A percentile compares a stretch with the other conserved stretches of the same genome.
phyloP scores from a whole-genome alignment of 306 rosid genomes.

The Lotus japonicus region DNA sequence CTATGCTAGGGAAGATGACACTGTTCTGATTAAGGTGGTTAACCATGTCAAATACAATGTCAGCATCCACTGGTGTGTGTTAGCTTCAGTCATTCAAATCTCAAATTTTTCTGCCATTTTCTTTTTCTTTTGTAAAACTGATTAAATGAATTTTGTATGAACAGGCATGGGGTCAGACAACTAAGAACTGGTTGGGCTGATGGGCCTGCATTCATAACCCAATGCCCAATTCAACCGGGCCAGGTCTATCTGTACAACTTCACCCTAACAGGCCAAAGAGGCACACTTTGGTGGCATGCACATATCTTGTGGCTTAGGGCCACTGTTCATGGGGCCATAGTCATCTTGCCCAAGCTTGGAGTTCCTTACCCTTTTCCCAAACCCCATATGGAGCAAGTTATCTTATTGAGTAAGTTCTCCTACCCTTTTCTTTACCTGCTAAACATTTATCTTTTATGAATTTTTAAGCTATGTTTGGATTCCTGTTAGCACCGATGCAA shows the following conservation, averaged over 20 bases:
- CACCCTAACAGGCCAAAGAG: conserved; percentile 86
- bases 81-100: too few relatives aligned
- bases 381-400: conserved; percentile 56
- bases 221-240: conserved; percentile 80
- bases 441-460: neutral
- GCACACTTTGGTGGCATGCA: conserved; percentile 89
- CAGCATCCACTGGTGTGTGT: conserved; percentile 72
- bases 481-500: too few relatives aligned
- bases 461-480: neutral
- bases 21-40: conserved; percentile 37
- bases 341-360: conserved; percentile 74
- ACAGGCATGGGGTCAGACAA: conserved; percentile 82
- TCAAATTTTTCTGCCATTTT: too few relatives aligned
- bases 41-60: conserved; percentile 80
- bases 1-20: conserved; percentile 51
- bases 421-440: neutral
- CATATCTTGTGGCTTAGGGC: conserved; percentile 91
- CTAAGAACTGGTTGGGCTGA: conserved; percentile 82
- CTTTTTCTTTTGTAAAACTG: neutral
- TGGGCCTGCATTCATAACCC: conserved; percentile 90
- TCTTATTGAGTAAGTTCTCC: conserved; percentile 45
- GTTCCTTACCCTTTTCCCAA: conserved; percentile 86
- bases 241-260: conserved; percentile 57
- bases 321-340: conserved; percentile 74
- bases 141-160: neutral